phyloP scores from a whole-genome alignment of 805 yeast genomes.

The Kodamaea kakaduensis region DNA sequence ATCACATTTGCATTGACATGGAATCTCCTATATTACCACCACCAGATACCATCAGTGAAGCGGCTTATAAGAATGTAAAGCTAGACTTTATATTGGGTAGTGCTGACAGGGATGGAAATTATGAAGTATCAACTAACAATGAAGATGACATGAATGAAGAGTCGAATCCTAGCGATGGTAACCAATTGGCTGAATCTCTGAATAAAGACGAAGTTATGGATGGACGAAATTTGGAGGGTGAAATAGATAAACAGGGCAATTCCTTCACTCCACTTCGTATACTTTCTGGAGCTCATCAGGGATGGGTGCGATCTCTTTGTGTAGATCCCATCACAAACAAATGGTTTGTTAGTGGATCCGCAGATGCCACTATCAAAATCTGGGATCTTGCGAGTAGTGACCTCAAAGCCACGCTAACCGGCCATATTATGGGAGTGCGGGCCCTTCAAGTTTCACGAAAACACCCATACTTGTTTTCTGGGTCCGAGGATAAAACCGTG shows the following conservation, averaged over 20 bases:
- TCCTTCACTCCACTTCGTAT: slow-evolving; percentile 53
- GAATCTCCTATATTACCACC: slow-evolving; percentile 19
- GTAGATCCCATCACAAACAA: slow-evolving; percentile 78
- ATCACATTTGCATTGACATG: no score
- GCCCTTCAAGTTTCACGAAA: slow-evolving; percentile 66
- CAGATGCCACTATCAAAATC: slow-evolving; percentile 81
- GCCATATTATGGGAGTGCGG: slow-evolving; percentile 87
- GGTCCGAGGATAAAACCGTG: slow-evolving; percentile 89
- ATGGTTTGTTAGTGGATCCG: slow-evolving; percentile 90
- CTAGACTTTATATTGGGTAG: slow-evolving; percentile 20
- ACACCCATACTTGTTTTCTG: slow-evolving; percentile 86
- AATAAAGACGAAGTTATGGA: background rate
- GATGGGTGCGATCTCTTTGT: slow-evolving; percentile 84
- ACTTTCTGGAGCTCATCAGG: slow-evolving; percentile 78
- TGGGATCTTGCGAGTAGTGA: slow-evolving; percentile 82
- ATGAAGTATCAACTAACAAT: background rate
- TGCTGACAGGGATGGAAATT: background rate
- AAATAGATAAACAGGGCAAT: background rate
- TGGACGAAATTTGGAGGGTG: background rate
- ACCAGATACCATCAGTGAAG: slow-evolving; percentile 29
- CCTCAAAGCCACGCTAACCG: slow-evolving; percentile 73
- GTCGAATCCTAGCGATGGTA: background rate
- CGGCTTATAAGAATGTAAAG: slow-evolving; percentile 27
- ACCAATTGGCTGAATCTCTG: background rate
- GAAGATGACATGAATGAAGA: background rate